Conservation (phyloP, 495 filamentous ascomycete species). For the Neurospora africana region DNA sequence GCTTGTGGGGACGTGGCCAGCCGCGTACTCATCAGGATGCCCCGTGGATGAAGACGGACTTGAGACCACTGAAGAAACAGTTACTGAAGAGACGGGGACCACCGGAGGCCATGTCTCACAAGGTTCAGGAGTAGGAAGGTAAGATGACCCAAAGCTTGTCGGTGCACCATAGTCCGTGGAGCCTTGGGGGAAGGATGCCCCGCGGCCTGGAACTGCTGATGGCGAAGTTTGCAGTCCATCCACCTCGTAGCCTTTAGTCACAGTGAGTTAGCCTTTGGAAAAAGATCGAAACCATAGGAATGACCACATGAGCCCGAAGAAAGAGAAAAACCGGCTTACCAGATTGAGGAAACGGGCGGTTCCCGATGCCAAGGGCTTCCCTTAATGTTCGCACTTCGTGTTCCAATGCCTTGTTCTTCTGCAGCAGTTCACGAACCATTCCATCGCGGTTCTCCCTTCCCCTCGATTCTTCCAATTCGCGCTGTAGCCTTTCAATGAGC, state of each 20-base stretch:
- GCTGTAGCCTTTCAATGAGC: slow-evolving; percentile 68
- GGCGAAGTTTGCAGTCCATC: slow-evolving; percentile 6
- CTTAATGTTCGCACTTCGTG: slow-evolving; percentile 22
- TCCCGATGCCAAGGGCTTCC: slow-evolving; percentile 19
- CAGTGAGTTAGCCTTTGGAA: slow-evolving; percentile 11
- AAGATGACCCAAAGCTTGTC: slow-evolving; percentile 15
- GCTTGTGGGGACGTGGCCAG: slow-evolving; percentile 28
- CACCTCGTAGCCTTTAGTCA: slow-evolving; percentile 13
- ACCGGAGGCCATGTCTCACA: slow-evolving; percentile 25
- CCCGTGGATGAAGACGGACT: slow-evolving; percentile 32
- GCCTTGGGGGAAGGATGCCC: slow-evolving; percentile 5
- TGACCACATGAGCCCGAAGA: neutral
- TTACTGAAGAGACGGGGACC: slow-evolving; percentile 15
- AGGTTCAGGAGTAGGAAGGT: slow-evolving; percentile 24
- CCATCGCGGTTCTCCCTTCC: slow-evolving; percentile 24
- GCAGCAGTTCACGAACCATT: slow-evolving; percentile 23
- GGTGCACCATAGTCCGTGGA: slow-evolving; percentile 10
- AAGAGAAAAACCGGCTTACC: slow-evolving; percentile 12
- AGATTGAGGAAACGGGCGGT: slow-evolving; percentile 6
- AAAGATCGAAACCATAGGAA: slow-evolving; percentile 9
- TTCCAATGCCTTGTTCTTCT: slow-evolving; percentile 29
- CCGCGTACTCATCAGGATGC: slow-evolving; percentile 26
- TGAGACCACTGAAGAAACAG: slow-evolving; percentile 28
- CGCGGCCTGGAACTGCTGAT: slow-evolving; percentile 7
- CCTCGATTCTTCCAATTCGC: slow-evolving; percentile 50